Evolutionary conservation across 1,284 basidiomycete species (phyloP).

Genomic region (Boletellus deceptivus): DNA sequence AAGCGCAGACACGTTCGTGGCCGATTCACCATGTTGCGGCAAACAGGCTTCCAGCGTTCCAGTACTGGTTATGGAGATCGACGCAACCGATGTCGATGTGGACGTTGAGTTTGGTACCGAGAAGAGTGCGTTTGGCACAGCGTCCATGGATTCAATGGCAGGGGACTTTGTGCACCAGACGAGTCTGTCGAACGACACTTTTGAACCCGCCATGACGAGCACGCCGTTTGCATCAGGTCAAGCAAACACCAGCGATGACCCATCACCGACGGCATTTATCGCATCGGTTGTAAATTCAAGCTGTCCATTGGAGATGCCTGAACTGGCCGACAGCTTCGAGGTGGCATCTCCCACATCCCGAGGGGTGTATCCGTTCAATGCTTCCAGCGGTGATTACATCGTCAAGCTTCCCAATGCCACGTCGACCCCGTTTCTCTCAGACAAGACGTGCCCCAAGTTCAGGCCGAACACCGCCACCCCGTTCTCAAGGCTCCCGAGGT

Average conservation of each 20-base stretch:
- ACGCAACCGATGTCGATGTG: background rate
- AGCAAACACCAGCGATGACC: background rate
- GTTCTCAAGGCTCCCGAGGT: background rate
- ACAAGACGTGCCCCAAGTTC: background rate
- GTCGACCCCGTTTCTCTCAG: background rate
- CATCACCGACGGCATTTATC: background rate
- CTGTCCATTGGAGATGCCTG: background rate
- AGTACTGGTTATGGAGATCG: background rate
- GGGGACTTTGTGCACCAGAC: background rate
- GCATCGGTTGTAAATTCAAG: background rate
- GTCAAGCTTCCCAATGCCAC: slow-evolving; percentile 20
- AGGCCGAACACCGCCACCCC: background rate
- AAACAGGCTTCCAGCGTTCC: slow-evolving; percentile 14
- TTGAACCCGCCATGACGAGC: slow-evolving; percentile 20
- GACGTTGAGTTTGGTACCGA: background rate
- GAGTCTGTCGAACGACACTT: background rate
- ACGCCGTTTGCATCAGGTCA: slow-evolving; percentile 12
- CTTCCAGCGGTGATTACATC: slow-evolving; percentile 1
- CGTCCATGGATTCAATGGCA: background rate
- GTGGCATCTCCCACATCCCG: slow-evolving; percentile 12
- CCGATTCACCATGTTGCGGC: slow-evolving; percentile 20
- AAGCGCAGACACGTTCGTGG: slow-evolving; percentile 26
- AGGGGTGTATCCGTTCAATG: slow-evolving; percentile 5
- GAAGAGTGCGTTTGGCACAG: background rate
- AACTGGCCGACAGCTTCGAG: background rate